Evolutionary conservation across 805 yeast genomes (phyloP).

Genomic region (Scheffersomyces stipitis): DNA sequence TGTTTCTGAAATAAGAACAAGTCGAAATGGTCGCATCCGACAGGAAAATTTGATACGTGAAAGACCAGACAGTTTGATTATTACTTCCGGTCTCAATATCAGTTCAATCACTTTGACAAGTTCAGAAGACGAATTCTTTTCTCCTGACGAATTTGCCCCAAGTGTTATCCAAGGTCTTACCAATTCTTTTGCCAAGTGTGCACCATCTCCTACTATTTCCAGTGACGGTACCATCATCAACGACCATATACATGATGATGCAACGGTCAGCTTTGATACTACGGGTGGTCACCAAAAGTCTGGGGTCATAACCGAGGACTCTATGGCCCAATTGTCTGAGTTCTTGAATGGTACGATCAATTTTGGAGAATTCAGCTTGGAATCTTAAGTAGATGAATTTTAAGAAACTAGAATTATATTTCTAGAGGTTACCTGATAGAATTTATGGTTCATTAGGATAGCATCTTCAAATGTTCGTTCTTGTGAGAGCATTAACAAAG

Average conservation of each 20-base stretch:
- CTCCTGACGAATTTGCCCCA: slow-evolving; percentile 29
- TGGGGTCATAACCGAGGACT: slow-evolving; percentile 18
- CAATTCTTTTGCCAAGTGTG: no score
- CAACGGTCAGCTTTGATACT: not conserved
- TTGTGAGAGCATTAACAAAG: no score
- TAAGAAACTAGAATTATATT: no score
- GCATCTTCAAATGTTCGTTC: no score
- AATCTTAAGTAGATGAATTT: no score
- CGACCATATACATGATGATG: slow-evolving; percentile 2
- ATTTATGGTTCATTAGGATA: no score
- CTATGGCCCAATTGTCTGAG: slow-evolving; percentile 33
- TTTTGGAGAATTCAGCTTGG: slow-evolving; percentile 3
- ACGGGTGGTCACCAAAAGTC: not conserved
- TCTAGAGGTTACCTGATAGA: no score
- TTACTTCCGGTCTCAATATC: not conserved
- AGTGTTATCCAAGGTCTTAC: slow-evolving; percentile 2
- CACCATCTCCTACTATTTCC: slow-evolving; percentile 11
- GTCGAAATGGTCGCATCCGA: no score
- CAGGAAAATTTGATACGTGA: no score
- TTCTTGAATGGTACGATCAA: slow-evolving; percentile 25
- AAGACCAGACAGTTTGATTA: slow-evolving; percentile 1
- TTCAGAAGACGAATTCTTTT: slow-evolving; percentile 35
- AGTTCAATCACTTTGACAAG: slow-evolving; percentile 13
- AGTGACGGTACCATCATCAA: slow-evolving; percentile 23
- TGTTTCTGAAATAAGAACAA: not conserved